phyloP scores from a whole-genome alignment of 768 basidiomycete genomes.

The Psilocybe cubensis region DNA sequence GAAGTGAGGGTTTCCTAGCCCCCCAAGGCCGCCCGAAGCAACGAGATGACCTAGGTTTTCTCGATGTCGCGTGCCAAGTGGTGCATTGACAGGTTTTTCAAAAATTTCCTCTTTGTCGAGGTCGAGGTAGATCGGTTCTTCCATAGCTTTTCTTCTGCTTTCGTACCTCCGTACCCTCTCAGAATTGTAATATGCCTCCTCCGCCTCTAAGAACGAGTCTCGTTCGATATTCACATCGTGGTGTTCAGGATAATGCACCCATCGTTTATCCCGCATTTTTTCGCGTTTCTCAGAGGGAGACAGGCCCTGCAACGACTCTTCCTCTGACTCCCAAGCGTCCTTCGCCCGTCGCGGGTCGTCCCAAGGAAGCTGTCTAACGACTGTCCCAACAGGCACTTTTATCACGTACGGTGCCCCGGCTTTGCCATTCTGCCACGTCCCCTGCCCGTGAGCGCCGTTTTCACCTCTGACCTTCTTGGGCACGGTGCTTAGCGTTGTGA shows the following conservation, averaged over 20 bases:
- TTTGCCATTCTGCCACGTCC: slow-evolving; percentile 87
- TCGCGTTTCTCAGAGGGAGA: slow-evolving; percentile 48
- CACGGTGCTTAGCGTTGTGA: slow-evolving; percentile 80
- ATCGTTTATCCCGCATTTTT: slow-evolving; percentile 67
- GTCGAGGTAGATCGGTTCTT: slow-evolving; percentile 59
- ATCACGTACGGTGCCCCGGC: slow-evolving; percentile 74
- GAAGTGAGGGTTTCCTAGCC: slow-evolving; percentile 91
- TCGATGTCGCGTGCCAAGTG: slow-evolving; percentile 60
- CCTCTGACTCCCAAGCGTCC: slow-evolving; percentile 78
- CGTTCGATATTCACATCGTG: slow-evolving; percentile 64
- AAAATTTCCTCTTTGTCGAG: slow-evolving; percentile 55
- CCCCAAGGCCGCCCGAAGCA: slow-evolving; percentile 78
- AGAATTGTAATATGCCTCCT: slow-evolving; percentile 57
- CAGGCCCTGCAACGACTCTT: slow-evolving; percentile 57
- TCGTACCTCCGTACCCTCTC: slow-evolving; percentile 62
- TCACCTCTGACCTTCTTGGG: slow-evolving; percentile 68
- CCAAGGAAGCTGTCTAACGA: slow-evolving; percentile 75
- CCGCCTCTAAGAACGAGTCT: slow-evolving; percentile 74
- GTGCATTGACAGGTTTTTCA: slow-evolving; percentile 54
- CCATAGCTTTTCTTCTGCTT: slow-evolving; percentile 41
- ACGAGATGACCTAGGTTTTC: slow-evolving; percentile 66
- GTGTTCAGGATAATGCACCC: slow-evolving; percentile 80
- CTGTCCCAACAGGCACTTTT: slow-evolving; percentile 87
- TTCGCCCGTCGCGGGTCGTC: slow-evolving; percentile 67
- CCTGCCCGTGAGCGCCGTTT: slow-evolving; percentile 74